Base-by-base conservation (phyloP, 2,329 filamentous ascomycete species). In the Hypoxylon sp. region DNA sequence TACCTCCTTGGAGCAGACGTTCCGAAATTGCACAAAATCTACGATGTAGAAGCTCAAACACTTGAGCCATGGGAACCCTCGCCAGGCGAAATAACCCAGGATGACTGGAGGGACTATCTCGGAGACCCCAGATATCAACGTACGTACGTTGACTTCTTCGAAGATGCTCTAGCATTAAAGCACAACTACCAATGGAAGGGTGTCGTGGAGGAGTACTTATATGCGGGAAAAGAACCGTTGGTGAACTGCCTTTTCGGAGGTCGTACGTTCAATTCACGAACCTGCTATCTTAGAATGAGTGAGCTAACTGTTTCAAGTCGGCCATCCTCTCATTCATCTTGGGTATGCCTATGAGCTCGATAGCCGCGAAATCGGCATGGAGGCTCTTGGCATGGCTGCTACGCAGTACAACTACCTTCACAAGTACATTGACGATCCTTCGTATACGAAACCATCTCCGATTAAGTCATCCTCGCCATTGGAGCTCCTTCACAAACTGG, bases 101-200 rank as follows among this genome's bases (percentile, higher is more conserved):
- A 90, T 60, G 96, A 99, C 76, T 99, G 96, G 95, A 85, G 89
- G 68, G 91, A 95, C 61, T 96, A 89, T 72, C 78, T 97, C 30
- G 94, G 95, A 20, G 88, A 93, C 76, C 85, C 85, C 72, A 87
- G 83, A 67, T 97, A 96, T 75, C 93, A 99, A 78, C 87, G 95
- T 64, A 95, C 93, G 0, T 99, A 90, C 75, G 83, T 99, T 59
- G 94, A 99, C 77, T 98, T 96, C 76, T 98, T 97, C 75, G 96
- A 99, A 77, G 96, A 99, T 76, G 89, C 93, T 73, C 82, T 98
- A 28, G 93, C 92, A 2, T 80, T 87, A 77, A 80, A 82, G 26
- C 87, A 89, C 72, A 84, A 88, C 33, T 98, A 97, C 76, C 87
- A 97, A 75, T 97, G 96, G 93, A 92, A 91, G 74, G 82, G 84